Evolutionary conservation across 139 green algal genomes (phyloP).

Genomic region (Chlorella sp.): DNA sequence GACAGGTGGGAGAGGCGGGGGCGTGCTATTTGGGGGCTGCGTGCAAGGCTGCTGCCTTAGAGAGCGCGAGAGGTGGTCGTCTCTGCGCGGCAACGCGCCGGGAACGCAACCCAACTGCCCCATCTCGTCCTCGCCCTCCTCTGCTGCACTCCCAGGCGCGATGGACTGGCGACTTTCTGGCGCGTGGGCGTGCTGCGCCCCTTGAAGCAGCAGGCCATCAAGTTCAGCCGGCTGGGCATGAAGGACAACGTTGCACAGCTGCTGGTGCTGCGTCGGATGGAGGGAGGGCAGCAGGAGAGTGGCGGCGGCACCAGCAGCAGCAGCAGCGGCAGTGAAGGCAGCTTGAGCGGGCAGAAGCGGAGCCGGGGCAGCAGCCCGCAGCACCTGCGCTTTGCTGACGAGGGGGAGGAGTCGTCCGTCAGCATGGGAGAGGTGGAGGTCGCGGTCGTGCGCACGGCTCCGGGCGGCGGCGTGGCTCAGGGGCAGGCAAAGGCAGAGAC

Average conservation of each 20-base stretch:
- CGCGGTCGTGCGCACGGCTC: too few relatives aligned
- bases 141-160: too few relatives aligned
- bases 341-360: background rate
- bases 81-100: too few relatives aligned
- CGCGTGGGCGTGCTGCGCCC: conserved; percentile 11
- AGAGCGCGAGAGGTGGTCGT: too few relatives aligned
- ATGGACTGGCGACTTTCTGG: conserved; percentile 82
- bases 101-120: background rate
- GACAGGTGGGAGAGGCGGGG: too few relatives aligned
- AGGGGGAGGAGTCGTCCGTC: background rate
- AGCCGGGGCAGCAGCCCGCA: background rate
- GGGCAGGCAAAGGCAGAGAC: too few relatives aligned
- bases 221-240: conserved; percentile 58
- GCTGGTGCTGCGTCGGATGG: conserved; percentile 18
- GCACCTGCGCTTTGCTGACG: conserved; percentile 8
- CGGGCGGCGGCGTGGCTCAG: too few relatives aligned
- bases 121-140: background rate
- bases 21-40: too few relatives aligned
- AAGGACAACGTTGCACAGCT: conserved; percentile 85
- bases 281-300: conserved; percentile 7
- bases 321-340: conserved; percentile 18
- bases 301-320: conserved; percentile 12
- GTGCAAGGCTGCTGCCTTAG: too few relatives aligned
- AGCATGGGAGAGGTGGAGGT: too few relatives aligned
- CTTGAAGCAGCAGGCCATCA: conserved; percentile 36